Conservation (phyloP, 306 rosid species). For the Sechiopsis laciniata region DNA sequence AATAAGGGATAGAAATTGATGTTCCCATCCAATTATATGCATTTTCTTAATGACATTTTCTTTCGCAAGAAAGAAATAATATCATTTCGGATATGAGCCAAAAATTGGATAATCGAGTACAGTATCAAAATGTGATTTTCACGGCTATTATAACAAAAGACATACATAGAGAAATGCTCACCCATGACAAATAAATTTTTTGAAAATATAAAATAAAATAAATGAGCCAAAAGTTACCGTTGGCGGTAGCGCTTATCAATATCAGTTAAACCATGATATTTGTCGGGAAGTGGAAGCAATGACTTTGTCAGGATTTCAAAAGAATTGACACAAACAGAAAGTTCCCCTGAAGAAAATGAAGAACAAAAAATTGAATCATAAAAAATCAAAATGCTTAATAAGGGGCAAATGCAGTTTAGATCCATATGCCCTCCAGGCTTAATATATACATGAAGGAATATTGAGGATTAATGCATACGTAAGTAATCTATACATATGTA, state of each 20-base stretch:
- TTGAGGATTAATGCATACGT: background rate
- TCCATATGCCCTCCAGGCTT: background rate
- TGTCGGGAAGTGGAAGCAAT: conserved; percentile 92
- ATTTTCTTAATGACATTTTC: background rate
- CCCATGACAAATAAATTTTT: conserved; percentile 10
- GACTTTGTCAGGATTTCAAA: conserved; percentile 86
- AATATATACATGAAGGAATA: background rate
- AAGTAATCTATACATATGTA: background rate
- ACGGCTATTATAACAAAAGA: background rate
- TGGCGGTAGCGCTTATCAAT: conserved; percentile 92
- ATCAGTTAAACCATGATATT: conserved; percentile 89
- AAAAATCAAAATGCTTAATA: background rate
- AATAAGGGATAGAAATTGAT: background rate
- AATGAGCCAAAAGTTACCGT: conserved; percentile 39
- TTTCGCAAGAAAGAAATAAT: background rate
- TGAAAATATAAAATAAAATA: background rate
- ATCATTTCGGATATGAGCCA: background rate
- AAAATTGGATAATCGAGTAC: background rate
- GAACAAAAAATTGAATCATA: conserved; percentile 6
- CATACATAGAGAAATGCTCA: background rate
- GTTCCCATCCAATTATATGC: background rate
- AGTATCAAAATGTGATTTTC: conserved; percentile 14
- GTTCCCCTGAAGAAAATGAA: conserved; percentile 65
- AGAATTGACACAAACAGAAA: conserved; percentile 63
- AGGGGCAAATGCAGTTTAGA: background rate